Conservation (phyloP, 225 moss, liverwort and hornwort species). For the Bryum argenteum region DNA sequence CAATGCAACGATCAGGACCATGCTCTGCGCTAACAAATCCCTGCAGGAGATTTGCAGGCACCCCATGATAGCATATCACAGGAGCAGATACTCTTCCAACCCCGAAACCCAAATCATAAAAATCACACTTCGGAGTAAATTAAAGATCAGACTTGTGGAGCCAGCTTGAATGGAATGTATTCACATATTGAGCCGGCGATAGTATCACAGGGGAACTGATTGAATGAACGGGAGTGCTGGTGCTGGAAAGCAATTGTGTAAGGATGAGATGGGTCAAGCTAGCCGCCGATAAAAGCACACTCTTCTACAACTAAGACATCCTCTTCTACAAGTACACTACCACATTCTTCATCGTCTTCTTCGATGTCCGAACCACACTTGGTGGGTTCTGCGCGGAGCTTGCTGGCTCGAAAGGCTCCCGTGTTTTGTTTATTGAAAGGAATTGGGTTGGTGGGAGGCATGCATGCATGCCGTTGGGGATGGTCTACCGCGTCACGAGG, state of each 20-base stretch:
- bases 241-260: not conserved
- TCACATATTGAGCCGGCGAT: conserved; percentile 40
- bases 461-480: not conserved
- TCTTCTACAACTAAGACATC: conserved; percentile 31
- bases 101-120: not conserved
- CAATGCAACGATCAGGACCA: too few species aligned
- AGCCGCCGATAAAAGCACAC: conserved; percentile 18
- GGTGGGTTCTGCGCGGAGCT: conserved; percentile 12
- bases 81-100: not conserved
- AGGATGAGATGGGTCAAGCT: conserved; percentile 24
- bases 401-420: conserved; percentile 5
- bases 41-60: too few species aligned
- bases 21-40: too few species aligned
- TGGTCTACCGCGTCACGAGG: conserved; percentile 33
- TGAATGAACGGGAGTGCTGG: not conserved
- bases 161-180: conserved; percentile 42
- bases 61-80: too few species aligned
- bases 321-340: conserved; percentile 32
- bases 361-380: conserved; percentile 33
- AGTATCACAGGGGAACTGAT: conserved; percentile 32
- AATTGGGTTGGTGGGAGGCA: conserved; percentile 1
- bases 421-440: conserved; percentile 1
- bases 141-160: not conserved
- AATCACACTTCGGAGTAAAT: not conserved
- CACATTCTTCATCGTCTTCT: conserved; percentile 15